Conservation (phyloP, 2,329 filamentous ascomycete genomes). For the Elsinoe perseae region DNA sequence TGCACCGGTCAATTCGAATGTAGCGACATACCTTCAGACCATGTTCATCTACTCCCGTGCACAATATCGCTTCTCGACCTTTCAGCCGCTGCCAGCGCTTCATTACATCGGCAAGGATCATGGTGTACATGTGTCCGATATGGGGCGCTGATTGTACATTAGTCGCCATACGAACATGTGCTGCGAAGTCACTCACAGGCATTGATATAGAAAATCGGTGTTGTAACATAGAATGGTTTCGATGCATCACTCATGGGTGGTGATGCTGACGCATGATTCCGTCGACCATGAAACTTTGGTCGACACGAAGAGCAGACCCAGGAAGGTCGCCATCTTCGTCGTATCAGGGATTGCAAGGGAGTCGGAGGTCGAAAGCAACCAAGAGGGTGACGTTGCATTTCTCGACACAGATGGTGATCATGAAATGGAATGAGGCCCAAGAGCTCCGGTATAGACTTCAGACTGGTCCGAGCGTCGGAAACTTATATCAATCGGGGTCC, state of each 20-base stretch:
- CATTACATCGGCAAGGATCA: slow-evolving; percentile 82
- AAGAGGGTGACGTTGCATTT: neutral
- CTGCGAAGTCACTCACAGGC: slow-evolving; percentile 53
- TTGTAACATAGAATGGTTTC: slow-evolving; percentile 93
- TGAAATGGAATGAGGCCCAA: neutral
- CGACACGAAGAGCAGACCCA: slow-evolving; percentile 25
- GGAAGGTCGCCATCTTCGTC: slow-evolving; percentile 31
- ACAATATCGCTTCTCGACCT: slow-evolving; percentile 62
- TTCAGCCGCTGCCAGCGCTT: slow-evolving; percentile 84
- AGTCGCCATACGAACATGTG: neutral
- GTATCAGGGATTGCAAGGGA: slow-evolving; percentile 28
- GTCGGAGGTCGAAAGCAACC: slow-evolving; percentile 19
- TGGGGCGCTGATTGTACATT: neutral
- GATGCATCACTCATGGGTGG: slow-evolving; percentile 16
- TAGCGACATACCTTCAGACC: slow-evolving; percentile 78
- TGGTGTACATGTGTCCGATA: slow-evolving; percentile 64
- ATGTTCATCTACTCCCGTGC: slow-evolving; percentile 94
- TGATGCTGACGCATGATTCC: slow-evolving; percentile 17
- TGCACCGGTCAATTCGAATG: too few species aligned
- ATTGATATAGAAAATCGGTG: slow-evolving; percentile 99
- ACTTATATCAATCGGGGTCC: neutral
- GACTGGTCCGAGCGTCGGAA: slow-evolving; percentile 10
- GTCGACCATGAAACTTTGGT: neutral
- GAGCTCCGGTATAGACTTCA: neutral
- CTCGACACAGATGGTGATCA: neutral